Percentiles rank a stretch among this genome's conserved stretches.
phyloP scores from a whole-genome alignment of 2,329 filamentous ascomycete species.

The Fusarium subtropicale region DNA sequence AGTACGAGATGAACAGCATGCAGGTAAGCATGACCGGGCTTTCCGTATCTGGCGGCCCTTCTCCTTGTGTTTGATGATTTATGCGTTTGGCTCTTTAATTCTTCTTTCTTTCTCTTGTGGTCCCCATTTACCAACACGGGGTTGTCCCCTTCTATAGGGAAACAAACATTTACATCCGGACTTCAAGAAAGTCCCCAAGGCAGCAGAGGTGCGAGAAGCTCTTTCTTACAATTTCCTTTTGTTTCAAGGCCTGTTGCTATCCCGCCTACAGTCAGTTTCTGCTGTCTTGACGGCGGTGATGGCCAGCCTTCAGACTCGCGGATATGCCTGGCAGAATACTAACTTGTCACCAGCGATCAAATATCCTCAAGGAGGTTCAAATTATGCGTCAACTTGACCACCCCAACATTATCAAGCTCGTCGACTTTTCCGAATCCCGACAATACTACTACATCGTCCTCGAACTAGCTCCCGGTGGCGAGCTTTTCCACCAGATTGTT shows the following conservation, averaged over 20 bases:
- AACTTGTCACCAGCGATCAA: slow-evolving; percentile 77
- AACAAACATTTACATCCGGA: slow-evolving; percentile 94
- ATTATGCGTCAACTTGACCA: slow-evolving; percentile 98
- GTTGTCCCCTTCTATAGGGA: slow-evolving; percentile 71
- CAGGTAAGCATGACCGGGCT: slow-evolving; percentile 78
- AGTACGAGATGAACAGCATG: slow-evolving; percentile 98
- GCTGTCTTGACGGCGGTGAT: slow-evolving; percentile 32
- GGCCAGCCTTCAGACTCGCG: slow-evolving; percentile 34
- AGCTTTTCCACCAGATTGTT: slow-evolving; percentile 98
- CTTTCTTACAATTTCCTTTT: slow-evolving; percentile 47
- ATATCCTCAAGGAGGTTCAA: slow-evolving; percentile 97
- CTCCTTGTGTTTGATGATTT: slow-evolving; percentile 37
- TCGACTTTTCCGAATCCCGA: slow-evolving; percentile 91
- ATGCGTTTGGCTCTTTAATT: slow-evolving; percentile 9
- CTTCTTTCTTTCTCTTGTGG: slow-evolving; percentile 31
- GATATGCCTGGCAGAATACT: slow-evolving; percentile 42
- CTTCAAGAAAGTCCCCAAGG: slow-evolving; percentile 94
- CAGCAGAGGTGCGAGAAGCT: slow-evolving; percentile 88
- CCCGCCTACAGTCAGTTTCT: slow-evolving; percentile 41
- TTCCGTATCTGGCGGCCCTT: slow-evolving; percentile 41
- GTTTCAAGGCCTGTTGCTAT: slow-evolving; percentile 35
- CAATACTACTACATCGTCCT: slow-evolving; percentile 99
- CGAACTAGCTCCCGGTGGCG: slow-evolving; percentile 93
- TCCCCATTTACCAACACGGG: slow-evolving; percentile 66
- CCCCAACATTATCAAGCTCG: slow-evolving; percentile 92